Percentiles rank a stretch among this genome's conserved stretches.
phyloP scores from a whole-genome alignment of 2,329 filamentous ascomycete species.

The Didymella sp. region DNA sequence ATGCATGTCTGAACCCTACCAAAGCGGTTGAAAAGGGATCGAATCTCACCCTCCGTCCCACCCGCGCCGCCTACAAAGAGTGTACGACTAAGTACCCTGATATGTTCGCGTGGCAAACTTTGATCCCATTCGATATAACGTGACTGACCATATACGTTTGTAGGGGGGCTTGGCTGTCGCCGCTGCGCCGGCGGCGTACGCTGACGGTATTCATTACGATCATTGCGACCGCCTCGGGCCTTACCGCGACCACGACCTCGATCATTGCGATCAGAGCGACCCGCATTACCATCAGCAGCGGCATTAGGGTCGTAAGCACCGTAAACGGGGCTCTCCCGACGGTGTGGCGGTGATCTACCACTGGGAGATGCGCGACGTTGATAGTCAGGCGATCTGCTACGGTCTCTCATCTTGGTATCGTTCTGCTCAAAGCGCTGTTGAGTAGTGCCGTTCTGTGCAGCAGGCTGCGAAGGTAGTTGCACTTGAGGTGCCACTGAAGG shows the following conservation, averaged over 20 bases:
- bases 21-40: slow-evolving; percentile 78
- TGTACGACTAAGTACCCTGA: slow-evolving; percentile 87
- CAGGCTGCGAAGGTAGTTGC: slow-evolving; percentile 26
- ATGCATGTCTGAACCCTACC: slow-evolving; percentile 96
- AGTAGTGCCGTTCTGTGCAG: slow-evolving; percentile 25
- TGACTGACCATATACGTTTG: slow-evolving; percentile 46
- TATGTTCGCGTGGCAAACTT: slow-evolving; percentile 74
- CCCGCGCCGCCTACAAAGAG: slow-evolving; percentile 92
- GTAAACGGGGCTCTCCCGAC: slow-evolving; percentile 73
- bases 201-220: slow-evolving; percentile 77
- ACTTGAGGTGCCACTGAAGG: slow-evolving; percentile 23
- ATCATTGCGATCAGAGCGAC: slow-evolving; percentile 60
- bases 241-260: slow-evolving; percentile 62
- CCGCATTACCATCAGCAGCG: slow-evolving; percentile 62
- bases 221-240: slow-evolving; percentile 50
- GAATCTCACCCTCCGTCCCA: slow-evolving; percentile 78
- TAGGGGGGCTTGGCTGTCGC: slow-evolving; percentile 63
- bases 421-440: slow-evolving; percentile 38
- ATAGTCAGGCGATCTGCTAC: slow-evolving; percentile 65
- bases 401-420: slow-evolving; percentile 46
- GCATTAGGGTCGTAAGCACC: slow-evolving; percentile 73
- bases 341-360: slow-evolving; percentile 65
- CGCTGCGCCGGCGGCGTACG: slow-evolving; percentile 80
- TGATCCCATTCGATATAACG: slow-evolving; percentile 86
- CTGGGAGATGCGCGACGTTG: slow-evolving; percentile 67